phyloP scores from a whole-genome alignment of 2,329 filamentous ascomycete genomes.

The Ophiostoma populinum region DNA sequence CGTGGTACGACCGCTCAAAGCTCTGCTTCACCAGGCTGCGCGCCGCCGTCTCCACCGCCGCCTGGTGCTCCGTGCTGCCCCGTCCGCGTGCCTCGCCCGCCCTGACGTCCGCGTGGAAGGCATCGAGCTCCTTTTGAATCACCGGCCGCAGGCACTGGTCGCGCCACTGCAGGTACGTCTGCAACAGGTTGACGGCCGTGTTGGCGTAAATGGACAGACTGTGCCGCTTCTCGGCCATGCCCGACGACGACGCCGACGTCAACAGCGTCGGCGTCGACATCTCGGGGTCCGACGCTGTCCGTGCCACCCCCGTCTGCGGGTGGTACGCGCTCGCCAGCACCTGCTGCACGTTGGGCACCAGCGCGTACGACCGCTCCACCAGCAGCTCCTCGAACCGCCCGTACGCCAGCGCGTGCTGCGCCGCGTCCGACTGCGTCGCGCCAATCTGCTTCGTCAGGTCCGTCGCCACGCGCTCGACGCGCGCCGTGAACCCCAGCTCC shows the following conservation, averaged over 20 bases:
- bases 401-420: conserved; percentile 40
- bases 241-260: neutral
- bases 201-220: conserved; percentile 35
- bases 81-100: conserved; percentile 11
- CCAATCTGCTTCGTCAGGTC: conserved; percentile 38
- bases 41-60: conserved; percentile 32
- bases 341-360: conserved; percentile 38
- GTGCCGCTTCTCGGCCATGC: conserved; percentile 17
- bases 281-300: too few relatives aligned
- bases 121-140: conserved; percentile 34
- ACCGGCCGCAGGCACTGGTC: conserved; percentile 36
- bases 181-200: conserved; percentile 36
- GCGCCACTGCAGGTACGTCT: conserved; percentile 32
- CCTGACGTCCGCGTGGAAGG: conserved; percentile 35
- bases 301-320: conserved; percentile 26
- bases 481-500: conserved; percentile 36
- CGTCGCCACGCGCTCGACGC: conserved; percentile 33
- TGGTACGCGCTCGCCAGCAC: conserved; percentile 35
- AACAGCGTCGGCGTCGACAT: neutral
- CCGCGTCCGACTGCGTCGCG: conserved; percentile 39
- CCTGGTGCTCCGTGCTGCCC: neutral
- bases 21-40: conserved; percentile 42
- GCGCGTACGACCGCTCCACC: conserved; percentile 32
- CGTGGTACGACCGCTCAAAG: conserved; percentile 39
- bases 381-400: conserved; percentile 42